A percentile compares a stretch with the other conserved stretches of the same genome.
phyloP scores from a whole-genome alignment of 1,139 yeast genomes.

The Geotrichum cucujoidarum region DNA sequence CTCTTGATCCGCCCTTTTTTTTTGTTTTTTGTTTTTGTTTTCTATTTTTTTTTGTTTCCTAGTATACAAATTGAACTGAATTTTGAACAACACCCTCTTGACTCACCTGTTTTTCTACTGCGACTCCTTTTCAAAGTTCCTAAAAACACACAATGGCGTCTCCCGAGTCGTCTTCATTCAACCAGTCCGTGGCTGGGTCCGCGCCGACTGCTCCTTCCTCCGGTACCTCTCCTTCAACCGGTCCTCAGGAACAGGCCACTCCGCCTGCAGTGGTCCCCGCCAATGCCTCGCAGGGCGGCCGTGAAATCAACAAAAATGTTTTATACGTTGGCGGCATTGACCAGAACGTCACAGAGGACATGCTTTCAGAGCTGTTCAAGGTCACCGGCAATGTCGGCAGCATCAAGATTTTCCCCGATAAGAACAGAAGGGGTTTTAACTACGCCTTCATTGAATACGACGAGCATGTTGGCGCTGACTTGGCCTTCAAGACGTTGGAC shows the following conservation, averaged over 20 bases:
- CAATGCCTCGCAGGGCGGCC: conserved; percentile 71
- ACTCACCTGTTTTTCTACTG: background rate
- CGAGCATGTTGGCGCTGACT: conserved; percentile 52
- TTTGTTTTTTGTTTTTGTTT: background rate
- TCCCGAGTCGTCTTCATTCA: background rate
- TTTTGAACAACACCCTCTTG: background rate
- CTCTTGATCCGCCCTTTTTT: background rate
- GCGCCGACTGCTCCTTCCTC: background rate
- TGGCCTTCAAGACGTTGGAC: conserved; percentile 57
- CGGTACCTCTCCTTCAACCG: background rate
- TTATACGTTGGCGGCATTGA: conserved; percentile 74
- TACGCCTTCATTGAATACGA: conserved; percentile 82
- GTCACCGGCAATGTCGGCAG: conserved; percentile 48
- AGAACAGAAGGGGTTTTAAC: conserved; percentile 59
- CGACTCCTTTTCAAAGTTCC: too few relatives aligned
- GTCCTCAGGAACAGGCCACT: background rate
- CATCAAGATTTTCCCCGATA: conserved; percentile 63
- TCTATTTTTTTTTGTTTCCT: background rate
- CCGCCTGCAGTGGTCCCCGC: conserved; percentile 44
- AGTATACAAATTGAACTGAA: background rate
- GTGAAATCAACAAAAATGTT: conserved; percentile 68
- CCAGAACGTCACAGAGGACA: conserved; percentile 59
- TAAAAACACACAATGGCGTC: conserved; percentile 5
- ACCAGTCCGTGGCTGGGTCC: background rate
- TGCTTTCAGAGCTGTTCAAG: conserved; percentile 56